Base-by-base conservation (phyloP, 2,329 filamentous ascomycete genomes). In the Colletotrichum lini region DNA sequence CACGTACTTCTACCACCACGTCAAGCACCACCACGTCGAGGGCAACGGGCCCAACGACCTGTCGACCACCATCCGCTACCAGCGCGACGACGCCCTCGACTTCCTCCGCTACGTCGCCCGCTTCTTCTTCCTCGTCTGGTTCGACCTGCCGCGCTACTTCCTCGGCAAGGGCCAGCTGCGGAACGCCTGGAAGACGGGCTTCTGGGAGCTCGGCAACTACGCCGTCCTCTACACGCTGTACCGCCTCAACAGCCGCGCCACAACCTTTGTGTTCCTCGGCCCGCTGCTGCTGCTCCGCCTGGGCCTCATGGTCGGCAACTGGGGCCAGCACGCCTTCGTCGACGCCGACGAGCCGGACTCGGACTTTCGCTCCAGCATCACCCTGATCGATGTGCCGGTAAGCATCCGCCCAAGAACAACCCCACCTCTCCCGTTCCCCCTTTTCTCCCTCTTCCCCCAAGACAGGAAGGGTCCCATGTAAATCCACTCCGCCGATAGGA, bases 1-100 rank as follows among this genome's bases (percentile, higher is more conserved):
- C 81, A 92, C 91, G 2, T 96, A 96, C 82, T 96, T 88, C 79
- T 95, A 94, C 78, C 93, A 96, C 78, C 93, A 96, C 77, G 92
- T 95, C 78, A 96, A 96, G 84, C 93, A 95, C 77, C 93, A 96
- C 78, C 93, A 96, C 74, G 90, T 95, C 66, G 93, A 95, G 81
- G 92, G 90, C 73, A 96, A 96, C 76, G 93, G 93, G 0, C 92
- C 93, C 0, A 87, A 91, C 57, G 93, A 96, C 77, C 85, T 95
- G 0, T 94, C 91, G 1, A 93, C 92, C 0, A 96, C 93, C 0
- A 87, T 96, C 47, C 87, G 91, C 16, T 95, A 93, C 79, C 92
- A 95, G 78, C 88, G 93, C 7, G 93, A 96, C 78, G 87, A 88
- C 65, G 72, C 90, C 1, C 81, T 82, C 73, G 84, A 94, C 77